Evolutionary conservation across 2,329 filamentous ascomycete genomes (phyloP), one percentile per base, ranked within the genome.

Genomic region (Dactylellina parvicollis): DNA sequence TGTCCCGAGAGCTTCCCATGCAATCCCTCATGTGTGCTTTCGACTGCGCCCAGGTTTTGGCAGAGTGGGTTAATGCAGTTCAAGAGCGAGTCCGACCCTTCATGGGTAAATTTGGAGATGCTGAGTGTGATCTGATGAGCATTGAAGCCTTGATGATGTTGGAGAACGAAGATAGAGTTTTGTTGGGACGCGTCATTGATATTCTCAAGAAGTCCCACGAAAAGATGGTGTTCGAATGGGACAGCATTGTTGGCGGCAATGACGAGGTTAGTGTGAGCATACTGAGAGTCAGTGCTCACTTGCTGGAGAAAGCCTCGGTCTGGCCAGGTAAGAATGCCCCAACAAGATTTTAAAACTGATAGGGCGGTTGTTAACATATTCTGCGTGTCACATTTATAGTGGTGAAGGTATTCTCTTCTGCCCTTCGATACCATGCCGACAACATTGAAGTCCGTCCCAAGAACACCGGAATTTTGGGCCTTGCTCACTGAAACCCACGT

Each of bases 71-170:
- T 40, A 91, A 91, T 3, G 95, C 92, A 0, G 87, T 98, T 2
- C 95, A 99, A 80, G 93, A 97, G 78, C 90, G 95, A 7, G 90
- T 97, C n/a, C 94, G 94, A 0, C 88, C 88, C 3, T 96, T 95
- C 78, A 81, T 98, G 4, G 94, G 94, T 3, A 88, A 97, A 4
- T 85, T 98, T 1, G 94, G 94, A 10, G 89, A 90, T 69, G 91
- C 96, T 75, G 86, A 90, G 0, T 87, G 95, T 32, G 92, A 97
- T 77, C 85, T 92, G 56, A 84, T 85, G 0, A 89, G 93, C 76
- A 90, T 96, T 5, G 92, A 92, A 1, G 92, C 89, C 1, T 90
- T 96, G 65, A 92, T 97, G 87, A 86, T 97, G 2, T 84, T 98
- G 0, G 93, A 97, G 78, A 91, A 95, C 16, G 94, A 98, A 79